phyloP scores from a whole-genome alignment of 73 alveolate species.

The Blepharisma stoltei region DNA sequence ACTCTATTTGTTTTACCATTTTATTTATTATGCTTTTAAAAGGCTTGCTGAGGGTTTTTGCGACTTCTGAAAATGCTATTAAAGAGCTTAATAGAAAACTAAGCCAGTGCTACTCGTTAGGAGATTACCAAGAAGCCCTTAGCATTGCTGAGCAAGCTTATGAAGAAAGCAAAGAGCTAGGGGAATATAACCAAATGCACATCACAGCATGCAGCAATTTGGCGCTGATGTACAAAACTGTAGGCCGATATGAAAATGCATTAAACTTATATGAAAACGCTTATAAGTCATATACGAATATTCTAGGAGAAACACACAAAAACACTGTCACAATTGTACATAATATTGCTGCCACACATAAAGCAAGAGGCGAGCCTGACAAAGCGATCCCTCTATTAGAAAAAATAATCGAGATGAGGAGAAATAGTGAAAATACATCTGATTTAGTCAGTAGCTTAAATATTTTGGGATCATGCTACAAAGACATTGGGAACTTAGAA shows the following conservation, averaged over 20 bases:
- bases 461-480: background rate
- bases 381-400: background rate
- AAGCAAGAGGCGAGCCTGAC: conserved; percentile 24
- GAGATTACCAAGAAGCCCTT: too few species aligned
- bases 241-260: conserved; percentile 3
- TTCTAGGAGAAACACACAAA: background rate
- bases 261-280: background rate
- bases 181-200: background rate
- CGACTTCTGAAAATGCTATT: too few species aligned
- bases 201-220: background rate
- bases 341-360: conserved; percentile 17
- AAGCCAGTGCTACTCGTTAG: too few species aligned
- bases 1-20: background rate
- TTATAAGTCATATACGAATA: background rate
- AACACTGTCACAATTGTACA: background rate
- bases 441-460: background rate
- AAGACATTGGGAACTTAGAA: background rate
- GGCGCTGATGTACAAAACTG: conserved; percentile 9
- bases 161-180: background rate
- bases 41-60: too few species aligned
- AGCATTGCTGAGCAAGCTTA: too few species aligned
- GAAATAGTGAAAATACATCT: background rate
- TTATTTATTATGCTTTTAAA: too few species aligned
- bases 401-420: background rate
- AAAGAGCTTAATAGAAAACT: too few species aligned